Evolutionary conservation across 2,329 filamentous ascomycete genomes (phyloP), one percentile per base, ranked within the genome.

Genomic region (Leptographium flavum): DNA sequence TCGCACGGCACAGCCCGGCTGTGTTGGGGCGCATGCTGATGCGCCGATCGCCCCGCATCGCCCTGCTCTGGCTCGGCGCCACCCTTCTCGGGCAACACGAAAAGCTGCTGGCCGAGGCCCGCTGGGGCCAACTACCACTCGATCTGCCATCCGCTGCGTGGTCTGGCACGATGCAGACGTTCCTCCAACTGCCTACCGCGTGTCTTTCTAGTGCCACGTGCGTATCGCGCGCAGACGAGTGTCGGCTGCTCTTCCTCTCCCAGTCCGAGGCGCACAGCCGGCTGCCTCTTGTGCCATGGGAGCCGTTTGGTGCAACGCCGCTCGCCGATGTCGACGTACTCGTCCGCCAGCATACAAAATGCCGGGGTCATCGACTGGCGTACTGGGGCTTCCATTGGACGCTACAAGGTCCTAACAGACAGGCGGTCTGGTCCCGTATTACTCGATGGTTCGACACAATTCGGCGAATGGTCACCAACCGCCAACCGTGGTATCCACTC

Each of bases 291-390:
- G 56, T 52, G 37, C 55, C 54, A 41, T 62, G 56, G 59, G 51
- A 30, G 32, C 58, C 57, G 42, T 58, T 60, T 47, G 58, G 59
- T 13, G 47, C 38, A 36, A 59, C 55, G 39, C 45, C 41, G 17
- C 31, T 55, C 7, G 54, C 52, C 43, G 53, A 59, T 47, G 53
- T 52, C 33, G 55, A 60, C 43, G 39, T 60, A 10, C 53, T 57
- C 38, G 55, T 61, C 7, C 55, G 55, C 32, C 33, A 39, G 39
- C 56, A 61, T 49, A 51, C 51, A 23, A 32, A 50, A 4, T 59
- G 54, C 46, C 42, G 42, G 27, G 49, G 42, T 23, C 55, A 60
- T 42, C 23, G 45, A 40, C 54, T 59, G 40, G 45, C 45, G n/a
- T 56, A 57, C 27, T 28, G 45, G 39, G 51, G 50, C 14, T 55